Conservation (phyloP, 495 filamentous ascomycete genomes). For the Trichoderma asperelloides region DNA sequence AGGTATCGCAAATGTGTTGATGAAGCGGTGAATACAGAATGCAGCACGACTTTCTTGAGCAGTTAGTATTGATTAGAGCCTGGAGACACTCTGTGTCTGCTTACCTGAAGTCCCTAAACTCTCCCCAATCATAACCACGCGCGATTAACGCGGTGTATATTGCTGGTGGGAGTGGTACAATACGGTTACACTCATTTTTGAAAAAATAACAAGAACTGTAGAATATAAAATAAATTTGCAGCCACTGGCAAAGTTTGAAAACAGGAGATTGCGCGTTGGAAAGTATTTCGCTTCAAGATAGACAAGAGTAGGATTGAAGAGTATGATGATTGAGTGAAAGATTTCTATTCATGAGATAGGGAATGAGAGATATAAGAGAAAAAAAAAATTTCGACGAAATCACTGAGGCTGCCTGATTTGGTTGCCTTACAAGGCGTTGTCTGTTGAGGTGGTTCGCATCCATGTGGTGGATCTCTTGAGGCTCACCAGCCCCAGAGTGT, state of each 20-base stretch:
- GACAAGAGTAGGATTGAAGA: neutral
- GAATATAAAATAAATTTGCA: neutral
- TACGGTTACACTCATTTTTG: neutral
- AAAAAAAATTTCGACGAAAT: neutral
- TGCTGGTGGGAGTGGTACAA: neutral
- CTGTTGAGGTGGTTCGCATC: neutral
- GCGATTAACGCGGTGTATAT: neutral
- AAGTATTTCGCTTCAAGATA: neutral
- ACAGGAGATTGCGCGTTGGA: neutral
- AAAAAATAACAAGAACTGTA: neutral
- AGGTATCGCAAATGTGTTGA: neutral
- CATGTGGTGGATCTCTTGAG: neutral
- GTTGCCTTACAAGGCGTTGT: neutral
- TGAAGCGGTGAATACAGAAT: neutral
- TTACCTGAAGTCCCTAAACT: neutral
- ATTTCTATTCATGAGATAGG: neutral
- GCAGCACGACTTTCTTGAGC: neutral
- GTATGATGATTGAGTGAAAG: neutral
- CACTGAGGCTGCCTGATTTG: slow-evolving; percentile 1
- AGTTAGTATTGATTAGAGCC: neutral
- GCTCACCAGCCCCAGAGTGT: neutral
- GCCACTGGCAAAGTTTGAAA: too few relatives aligned
- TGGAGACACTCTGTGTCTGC: neutral
- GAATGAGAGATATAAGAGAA: neutral
- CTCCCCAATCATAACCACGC: neutral